Conservation (phyloP, 177 flowering plant species). For the Vitis hybrid region DNA sequence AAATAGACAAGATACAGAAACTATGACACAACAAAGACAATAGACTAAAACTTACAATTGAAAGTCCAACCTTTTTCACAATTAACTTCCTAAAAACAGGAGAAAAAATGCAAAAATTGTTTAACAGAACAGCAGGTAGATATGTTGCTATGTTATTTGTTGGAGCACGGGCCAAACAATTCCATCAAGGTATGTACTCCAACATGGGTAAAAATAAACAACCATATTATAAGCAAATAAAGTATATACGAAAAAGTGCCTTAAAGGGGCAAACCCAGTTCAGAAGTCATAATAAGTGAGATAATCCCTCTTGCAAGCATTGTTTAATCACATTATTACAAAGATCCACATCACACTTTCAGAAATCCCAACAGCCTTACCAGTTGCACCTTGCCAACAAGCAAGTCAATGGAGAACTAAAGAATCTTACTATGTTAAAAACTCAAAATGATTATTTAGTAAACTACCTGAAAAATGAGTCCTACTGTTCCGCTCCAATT, state of each 20-base stretch:
- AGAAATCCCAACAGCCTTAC: background rate
- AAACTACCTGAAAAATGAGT: slow-evolving; percentile 77
- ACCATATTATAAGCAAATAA: background rate
- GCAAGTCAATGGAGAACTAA: background rate
- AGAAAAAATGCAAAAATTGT: background rate
- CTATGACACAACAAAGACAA: background rate
- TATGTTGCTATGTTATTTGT: background rate
- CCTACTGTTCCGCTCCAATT: slow-evolving; percentile 98
- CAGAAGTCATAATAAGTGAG: too few relatives aligned
- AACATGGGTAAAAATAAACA: background rate
- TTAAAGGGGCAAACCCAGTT: background rate
- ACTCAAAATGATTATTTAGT: background rate
- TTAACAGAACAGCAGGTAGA: background rate
- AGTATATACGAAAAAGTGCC: background rate
- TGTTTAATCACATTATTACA: background rate
- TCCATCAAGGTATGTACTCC: background rate
- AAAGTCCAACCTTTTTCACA: background rate
- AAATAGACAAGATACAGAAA: background rate
- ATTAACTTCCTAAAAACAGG: background rate
- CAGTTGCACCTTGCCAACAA: background rate
- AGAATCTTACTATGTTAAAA: background rate
- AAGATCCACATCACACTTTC: background rate
- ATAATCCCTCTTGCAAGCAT: too few relatives aligned
- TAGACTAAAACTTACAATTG: background rate
- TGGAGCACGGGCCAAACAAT: background rate